A percentile compares a stretch with the other conserved stretches of the same genome.
phyloP scores from a whole-genome alignment of 2,329 filamentous ascomycete species.

The Berkeleyomyces rouxiae region DNA sequence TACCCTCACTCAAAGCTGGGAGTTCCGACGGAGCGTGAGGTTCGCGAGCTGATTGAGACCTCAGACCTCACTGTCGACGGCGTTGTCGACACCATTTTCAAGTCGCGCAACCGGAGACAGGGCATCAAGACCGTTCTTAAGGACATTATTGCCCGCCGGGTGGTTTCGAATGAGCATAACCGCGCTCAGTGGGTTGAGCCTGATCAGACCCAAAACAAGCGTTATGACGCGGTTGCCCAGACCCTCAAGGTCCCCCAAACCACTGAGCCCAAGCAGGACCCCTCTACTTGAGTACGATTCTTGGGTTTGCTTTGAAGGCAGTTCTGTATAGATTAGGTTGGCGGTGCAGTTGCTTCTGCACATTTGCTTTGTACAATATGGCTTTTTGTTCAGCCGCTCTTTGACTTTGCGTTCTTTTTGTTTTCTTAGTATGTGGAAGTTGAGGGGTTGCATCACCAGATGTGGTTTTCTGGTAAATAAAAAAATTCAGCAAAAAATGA shows the following conservation, averaged over 20 bases:
- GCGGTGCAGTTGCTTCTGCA: neutral
- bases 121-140: slow-evolving; percentile 51
- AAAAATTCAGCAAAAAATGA: neutral
- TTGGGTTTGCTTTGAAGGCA: neutral
- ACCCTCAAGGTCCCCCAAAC: neutral
- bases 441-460: neutral
- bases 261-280: neutral
- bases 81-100: slow-evolving; percentile 46
- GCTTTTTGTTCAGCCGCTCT: neutral
- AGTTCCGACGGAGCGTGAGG: slow-evolving; percentile 54
- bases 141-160: slow-evolving; percentile 52
- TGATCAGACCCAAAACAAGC: neutral
- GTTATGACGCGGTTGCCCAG: neutral
- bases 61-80: slow-evolving; percentile 32
- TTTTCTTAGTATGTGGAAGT: neutral
- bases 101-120: slow-evolving; percentile 43
- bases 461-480: neutral
- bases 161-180: slow-evolving; percentile 28
- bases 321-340: slow-evolving; percentile 9
- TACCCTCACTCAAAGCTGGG: slow-evolving; percentile 60
- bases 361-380: slow-evolving; percentile 10
- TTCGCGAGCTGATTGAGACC: slow-evolving; percentile 28
- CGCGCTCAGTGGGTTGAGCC: slow-evolving; percentile 24
- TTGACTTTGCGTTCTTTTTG: neutral
- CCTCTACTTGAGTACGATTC: neutral